Evolutionary conservation across 768 basidiomycete species (phyloP), one percentile per base, ranked within the genome.

Genomic region (Suillus alpinus): DNA sequence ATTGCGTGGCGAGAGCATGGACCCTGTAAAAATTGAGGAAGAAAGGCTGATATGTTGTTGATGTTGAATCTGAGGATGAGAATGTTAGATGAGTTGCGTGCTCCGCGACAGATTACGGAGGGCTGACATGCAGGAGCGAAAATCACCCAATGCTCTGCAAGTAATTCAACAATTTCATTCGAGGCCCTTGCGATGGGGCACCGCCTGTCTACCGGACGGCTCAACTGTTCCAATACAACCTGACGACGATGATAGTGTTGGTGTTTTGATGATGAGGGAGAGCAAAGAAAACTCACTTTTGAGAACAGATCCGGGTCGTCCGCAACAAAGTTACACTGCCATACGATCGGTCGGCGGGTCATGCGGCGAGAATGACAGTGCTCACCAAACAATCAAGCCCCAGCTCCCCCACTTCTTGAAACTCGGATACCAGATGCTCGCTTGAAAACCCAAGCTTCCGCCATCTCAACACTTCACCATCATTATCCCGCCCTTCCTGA

Each of bases 161-260:
- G 78, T 41, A 94, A 77, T 66, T 91, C 92, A 5, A 94, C 90
- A 8, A 94, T 85, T 66, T 94, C 91, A 61, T 91, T 92, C 1
- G 93, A 95, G 18, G 89, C 91, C 66, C 82, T 87, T 5, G 87
- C 88, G 63, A 95, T 83, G 0, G 91, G 92, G 76, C 94, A 95
- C 53, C 91, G 82, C 58, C 90, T 83, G 64, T 89, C 85, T 41
- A 77, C 76, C 9, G 89, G 84, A 56, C 92, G 81, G 62, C 88
- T 89, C 3, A 89, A 75, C 71, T 95, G 94, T 68, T 95, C 94
- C 31, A 87, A 77, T 9, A 94, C 82, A 18, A 92, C 78, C 89
- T 94, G 60, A n/a, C 43, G 13, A 32, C 36, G 7, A 20, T 56
- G 20, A 56, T 72, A 2, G 71, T 61, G 13, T 65, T 51, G 44